Percentiles rank a stretch among this genome's conserved stretches.
Conservation (phyloP, 23 red algal species). For the Gracilariopsis chorda region DNA sequence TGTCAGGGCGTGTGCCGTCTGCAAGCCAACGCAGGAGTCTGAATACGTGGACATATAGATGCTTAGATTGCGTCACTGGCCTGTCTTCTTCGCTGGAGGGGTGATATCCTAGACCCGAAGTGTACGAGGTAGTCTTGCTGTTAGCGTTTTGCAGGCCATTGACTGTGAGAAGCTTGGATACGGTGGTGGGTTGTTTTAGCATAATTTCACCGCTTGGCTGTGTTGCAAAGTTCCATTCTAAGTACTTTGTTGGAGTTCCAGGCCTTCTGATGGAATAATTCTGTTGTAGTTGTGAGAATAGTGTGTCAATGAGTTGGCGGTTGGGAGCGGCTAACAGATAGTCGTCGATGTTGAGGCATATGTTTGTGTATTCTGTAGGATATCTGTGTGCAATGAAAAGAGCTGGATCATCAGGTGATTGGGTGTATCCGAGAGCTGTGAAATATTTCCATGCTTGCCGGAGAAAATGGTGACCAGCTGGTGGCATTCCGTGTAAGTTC, state of each 20-base stretch:
- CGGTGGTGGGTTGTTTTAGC: neutral
- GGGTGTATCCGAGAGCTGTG: neutral
- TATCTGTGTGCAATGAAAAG: neutral
- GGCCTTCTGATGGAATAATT: neutral
- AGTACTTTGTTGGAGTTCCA: neutral
- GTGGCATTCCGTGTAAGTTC: neutral
- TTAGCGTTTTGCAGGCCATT: neutral
- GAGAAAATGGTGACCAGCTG: neutral
- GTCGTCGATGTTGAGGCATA: neutral
- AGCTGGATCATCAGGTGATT: neutral
- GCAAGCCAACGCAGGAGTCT: neutral
- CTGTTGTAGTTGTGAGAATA: neutral
- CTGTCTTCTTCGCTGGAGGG: neutral
- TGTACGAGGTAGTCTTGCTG: neutral
- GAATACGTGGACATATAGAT: neutral
- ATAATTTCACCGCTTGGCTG: neutral
- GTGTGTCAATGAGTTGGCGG: neutral
- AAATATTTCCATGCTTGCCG: neutral
- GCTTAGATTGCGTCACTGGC: neutral
- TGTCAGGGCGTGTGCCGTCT: neutral
- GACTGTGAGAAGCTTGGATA: neutral
- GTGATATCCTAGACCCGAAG: neutral
- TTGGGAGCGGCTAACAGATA: neutral
- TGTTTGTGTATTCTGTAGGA: neutral
- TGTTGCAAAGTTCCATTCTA: neutral